phyloP scores from a whole-genome alignment of 768 basidiomycete genomes.

The Amylocystis lapponica region DNA sequence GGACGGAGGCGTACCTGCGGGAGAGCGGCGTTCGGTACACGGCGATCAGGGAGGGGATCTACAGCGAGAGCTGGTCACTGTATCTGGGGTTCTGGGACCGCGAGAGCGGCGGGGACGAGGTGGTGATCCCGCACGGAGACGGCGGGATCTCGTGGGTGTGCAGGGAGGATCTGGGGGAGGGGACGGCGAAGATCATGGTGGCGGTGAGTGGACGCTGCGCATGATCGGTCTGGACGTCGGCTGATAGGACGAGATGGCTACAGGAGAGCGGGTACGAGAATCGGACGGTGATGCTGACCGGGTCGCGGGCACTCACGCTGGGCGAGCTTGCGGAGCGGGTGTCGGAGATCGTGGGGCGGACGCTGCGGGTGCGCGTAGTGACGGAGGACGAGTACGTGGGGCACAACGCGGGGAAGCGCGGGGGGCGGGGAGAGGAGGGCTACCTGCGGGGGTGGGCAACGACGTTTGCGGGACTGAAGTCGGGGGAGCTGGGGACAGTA shows the following conservation, averaged over 20 bases:
- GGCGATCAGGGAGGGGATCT: conserved; percentile 31
- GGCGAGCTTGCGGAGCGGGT: conserved; percentile 20
- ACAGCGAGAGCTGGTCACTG: conserved; percentile 27
- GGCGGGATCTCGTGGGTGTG: conserved; percentile 31
- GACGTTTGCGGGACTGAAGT: conserved; percentile 23
- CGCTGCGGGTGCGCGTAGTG: conserved; percentile 16
- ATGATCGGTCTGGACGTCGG: not conserved
- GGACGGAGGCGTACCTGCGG: conserved; percentile 28
- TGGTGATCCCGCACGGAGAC: conserved; percentile 25
- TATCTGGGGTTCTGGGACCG: conserved; percentile 26
- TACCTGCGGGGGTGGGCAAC: conserved; percentile 25
- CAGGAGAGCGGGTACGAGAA: conserved; percentile 20
- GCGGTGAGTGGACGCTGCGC: conserved; percentile 7
- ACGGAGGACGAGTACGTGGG: conserved; percentile 23
- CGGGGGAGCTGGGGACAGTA: conserved; percentile 24
- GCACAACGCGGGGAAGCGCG: conserved; percentile 10
- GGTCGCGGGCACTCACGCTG: conserved; percentile 20
- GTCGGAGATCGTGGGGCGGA: conserved; percentile 13
- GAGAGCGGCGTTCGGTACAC: conserved; percentile 28
- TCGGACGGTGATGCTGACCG: conserved; percentile 24
- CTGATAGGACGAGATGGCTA: not conserved
- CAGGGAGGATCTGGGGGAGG: conserved; percentile 31
- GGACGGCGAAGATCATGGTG: conserved; percentile 28
- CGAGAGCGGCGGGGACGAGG: conserved; percentile 17
- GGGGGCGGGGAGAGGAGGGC: conserved; percentile 17